Evolutionary conservation across 306 rosid species (phyloP), one percentile per base, ranked within the genome.

Genomic region (Pyrus pyrifolia): DNA sequence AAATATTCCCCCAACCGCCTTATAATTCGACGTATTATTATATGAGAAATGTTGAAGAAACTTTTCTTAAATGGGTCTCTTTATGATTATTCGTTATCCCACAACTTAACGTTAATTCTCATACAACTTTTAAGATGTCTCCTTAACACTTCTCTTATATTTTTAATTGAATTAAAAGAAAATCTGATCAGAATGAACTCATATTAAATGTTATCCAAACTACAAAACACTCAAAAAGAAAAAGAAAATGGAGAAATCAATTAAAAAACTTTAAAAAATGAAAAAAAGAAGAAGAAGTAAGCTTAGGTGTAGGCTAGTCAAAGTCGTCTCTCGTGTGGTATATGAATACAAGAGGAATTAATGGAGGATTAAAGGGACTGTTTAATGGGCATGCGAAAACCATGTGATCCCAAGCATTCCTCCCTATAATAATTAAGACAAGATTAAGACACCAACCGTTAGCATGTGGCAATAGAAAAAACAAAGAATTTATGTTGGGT

Each of bases 331-430:
- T 27, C 10, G 66, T 27, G 35, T 65, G 52, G 67, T 66, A 83
- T 60, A 63, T 84, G 85, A 78, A 75, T 70, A 61, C 77, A 80
- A 83, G 81, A 80, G 76, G 87, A 84, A 71, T 79, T 85, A 78
- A 82, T 82, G 91, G 88, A 79, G 77, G 91, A 87, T 87, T 81
- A 79, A 73, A 74, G 81, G 42, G 78, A 35, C 83, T 70, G 83
- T 68, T 81, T 81, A 68, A 73, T 53, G 80, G 81, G 79, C 87
- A 77, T 79, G 81, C 58, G 27, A 77, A 35, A 40, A 66, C 83
- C 89, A 81, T 78, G 87, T 91, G 86, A 82, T 68, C 55, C 78
- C 73, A 60, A 79, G 45, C 45, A 42, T 42, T 42, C 45, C 3
- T 42, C 65, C 23, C 71, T 64, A 70, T 17, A 21, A 60, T 67